Conservation (phyloP, 768 basidiomycete genomes). For the Megacollybia marginata region DNA sequence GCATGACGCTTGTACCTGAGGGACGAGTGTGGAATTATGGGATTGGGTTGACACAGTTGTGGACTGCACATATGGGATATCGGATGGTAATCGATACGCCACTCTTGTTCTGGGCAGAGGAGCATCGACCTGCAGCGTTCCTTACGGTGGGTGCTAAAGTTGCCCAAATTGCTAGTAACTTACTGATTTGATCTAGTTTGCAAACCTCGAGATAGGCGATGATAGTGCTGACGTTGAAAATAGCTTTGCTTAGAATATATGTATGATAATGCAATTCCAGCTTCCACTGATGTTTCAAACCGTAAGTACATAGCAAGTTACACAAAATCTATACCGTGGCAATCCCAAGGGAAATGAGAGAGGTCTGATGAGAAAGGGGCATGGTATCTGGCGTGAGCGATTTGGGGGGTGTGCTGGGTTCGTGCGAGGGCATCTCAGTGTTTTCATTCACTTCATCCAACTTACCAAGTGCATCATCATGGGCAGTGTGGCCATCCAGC, state of each 20-base stretch:
- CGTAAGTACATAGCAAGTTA: too few relatives aligned
- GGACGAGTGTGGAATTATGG: slow-evolving; percentile 98
- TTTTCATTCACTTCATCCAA: too few relatives aligned
- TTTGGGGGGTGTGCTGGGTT: not conserved
- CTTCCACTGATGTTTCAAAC: too few relatives aligned
- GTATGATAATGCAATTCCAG: too few relatives aligned
- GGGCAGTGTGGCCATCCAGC: too few relatives aligned
- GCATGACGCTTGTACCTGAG: slow-evolving; percentile 91
- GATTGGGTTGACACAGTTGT: slow-evolving; percentile 86
- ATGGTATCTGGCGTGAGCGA: slow-evolving; percentile 10
- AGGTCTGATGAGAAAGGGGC: slow-evolving; percentile 41
- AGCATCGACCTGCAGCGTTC: slow-evolving; percentile 92
- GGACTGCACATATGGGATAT: slow-evolving; percentile 77
- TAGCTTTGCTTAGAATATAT: slow-evolving; percentile 57
- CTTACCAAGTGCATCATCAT: not conserved
- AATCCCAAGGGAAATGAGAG: slow-evolving; percentile 46
- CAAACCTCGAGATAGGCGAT: slow-evolving; percentile 82
- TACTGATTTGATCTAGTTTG: slow-evolving; percentile 50
- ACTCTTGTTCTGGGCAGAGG: slow-evolving; percentile 91
- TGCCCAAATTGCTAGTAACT: not conserved
- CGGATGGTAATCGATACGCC: slow-evolving; percentile 89
- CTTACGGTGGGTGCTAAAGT: slow-evolving; percentile 55
- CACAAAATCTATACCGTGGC: slow-evolving; percentile 1
- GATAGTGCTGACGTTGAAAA: slow-evolving; percentile 96
- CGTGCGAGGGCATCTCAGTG: not conserved